A percentile compares a stretch with the other conserved stretches of the same genome.
Conservation (phyloP, 805 yeast genomes). For the Saturnispora saitoi region DNA sequence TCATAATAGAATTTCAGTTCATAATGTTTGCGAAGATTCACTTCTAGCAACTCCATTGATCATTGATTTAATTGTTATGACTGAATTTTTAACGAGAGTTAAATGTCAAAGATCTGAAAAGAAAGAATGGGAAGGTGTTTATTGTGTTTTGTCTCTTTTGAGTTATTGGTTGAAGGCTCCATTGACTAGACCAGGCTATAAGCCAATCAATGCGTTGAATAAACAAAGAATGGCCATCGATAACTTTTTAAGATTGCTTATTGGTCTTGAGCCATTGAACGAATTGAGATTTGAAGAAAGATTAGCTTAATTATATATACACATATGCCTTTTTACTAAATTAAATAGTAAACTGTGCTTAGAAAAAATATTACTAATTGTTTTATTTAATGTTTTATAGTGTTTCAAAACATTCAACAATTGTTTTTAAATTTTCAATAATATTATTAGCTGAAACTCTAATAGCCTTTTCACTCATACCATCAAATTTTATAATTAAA, state of each 20-base stretch:
- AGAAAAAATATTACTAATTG: background rate
- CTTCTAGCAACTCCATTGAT: conserved; percentile 90
- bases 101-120: conserved; percentile 53
- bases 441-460: conserved; percentile 80
- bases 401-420: conserved; percentile 73
- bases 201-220: conserved; percentile 87
- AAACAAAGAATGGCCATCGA: conserved; percentile 91
- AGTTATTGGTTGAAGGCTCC: conserved; percentile 98
- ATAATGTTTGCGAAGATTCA: conserved; percentile 95
- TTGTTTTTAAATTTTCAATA: conserved; percentile 66
- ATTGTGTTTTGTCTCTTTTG: conserved; percentile 78
- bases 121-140: conserved; percentile 53
- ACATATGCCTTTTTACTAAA: background rate
- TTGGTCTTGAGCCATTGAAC: conserved; percentile 83
- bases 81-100: conserved; percentile 86
- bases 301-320: conserved; percentile 29
- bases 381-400: conserved; percentile 25
- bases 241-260: conserved; percentile 79
- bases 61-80: conserved; percentile 80
- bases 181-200: conserved; percentile 80
- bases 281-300: conserved; percentile 95
- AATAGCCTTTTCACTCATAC: conserved; percentile 63
- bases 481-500: conserved; percentile 44
- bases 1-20: conserved; percentile 87
- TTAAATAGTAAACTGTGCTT: background rate